Conservation (phyloP, 1,139 yeast species). For the Magnusiomyces tetraspermus region DNA sequence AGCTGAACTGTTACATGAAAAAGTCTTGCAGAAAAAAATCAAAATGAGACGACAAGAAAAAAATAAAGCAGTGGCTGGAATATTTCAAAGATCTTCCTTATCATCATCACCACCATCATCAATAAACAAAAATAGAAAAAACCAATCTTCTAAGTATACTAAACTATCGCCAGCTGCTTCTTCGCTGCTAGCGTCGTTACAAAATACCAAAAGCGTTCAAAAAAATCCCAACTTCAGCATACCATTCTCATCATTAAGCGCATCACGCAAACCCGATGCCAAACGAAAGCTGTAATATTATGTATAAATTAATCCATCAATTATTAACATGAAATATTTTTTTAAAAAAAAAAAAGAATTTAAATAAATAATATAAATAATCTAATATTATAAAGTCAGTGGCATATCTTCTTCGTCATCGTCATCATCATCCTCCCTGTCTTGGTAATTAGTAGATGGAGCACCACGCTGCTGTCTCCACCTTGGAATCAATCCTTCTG, state of each 20-base stretch:
- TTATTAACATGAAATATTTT: too few relatives aligned
- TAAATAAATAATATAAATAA: constrained; percentile 8
- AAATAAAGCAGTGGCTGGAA: too few relatives aligned
- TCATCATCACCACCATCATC: background rate
- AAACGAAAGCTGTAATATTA: background rate
- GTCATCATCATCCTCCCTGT: constrained; percentile 15
- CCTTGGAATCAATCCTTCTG: constrained; percentile 10
- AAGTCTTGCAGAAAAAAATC: constrained; percentile 14
- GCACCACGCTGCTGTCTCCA: constrained; percentile 14
- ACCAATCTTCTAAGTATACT: background rate
- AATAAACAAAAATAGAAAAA: background rate
- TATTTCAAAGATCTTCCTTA: background rate
- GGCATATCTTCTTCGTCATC: background rate
- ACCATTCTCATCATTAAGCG: background rate
- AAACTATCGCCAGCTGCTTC: background rate
- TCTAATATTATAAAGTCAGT: background rate
- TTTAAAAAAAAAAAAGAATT: constrained; percentile 14
- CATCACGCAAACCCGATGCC: background rate
- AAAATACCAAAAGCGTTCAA: background rate
- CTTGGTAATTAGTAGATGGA: constrained; percentile 12
- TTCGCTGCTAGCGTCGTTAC: background rate
- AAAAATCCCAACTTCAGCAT: too few relatives aligned
- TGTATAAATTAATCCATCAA: too few relatives aligned
- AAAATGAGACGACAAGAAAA: constrained; percentile 9
- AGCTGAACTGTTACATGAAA: constrained; percentile 16